phyloP scores from a whole-genome alignment of 805 yeast species.

The Candida alai region DNA sequence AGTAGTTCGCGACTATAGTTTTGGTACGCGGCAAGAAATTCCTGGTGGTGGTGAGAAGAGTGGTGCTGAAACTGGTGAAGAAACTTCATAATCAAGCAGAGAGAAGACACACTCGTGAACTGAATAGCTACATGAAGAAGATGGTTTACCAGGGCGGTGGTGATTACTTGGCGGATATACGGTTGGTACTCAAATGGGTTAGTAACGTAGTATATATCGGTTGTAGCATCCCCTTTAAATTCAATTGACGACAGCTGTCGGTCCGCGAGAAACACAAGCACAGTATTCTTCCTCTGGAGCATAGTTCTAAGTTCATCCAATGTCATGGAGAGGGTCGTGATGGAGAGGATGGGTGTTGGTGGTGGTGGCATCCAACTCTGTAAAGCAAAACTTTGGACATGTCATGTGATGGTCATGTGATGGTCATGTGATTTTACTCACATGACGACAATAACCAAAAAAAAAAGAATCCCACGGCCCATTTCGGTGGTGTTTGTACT shows the following conservation, averaged over 20 bases:
- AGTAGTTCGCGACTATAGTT: neutral
- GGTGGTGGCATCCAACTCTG: too few relatives aligned
- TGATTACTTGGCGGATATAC: neutral
- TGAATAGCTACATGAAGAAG: neutral
- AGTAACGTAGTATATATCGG: constrained; percentile 16
- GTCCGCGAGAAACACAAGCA: constrained; percentile 5
- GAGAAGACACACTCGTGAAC: neutral
- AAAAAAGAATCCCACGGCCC: too few relatives aligned
- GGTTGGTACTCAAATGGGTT: constrained; percentile 7
- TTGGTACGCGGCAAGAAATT: constrained; percentile 7
- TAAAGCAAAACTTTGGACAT: neutral
- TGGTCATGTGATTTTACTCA: too few relatives aligned
- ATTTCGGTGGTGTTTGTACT: too few relatives aligned
- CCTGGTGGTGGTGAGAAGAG: constrained; percentile 4
- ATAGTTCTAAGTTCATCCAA: neutral
- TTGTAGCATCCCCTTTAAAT: constrained; percentile 6
- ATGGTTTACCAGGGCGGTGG: too few relatives aligned
- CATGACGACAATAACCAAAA: too few relatives aligned
- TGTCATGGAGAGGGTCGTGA: too few relatives aligned
- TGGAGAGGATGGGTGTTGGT: too few relatives aligned
- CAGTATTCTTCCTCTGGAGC: neutral
- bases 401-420: too few relatives aligned
- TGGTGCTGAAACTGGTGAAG: neutral
- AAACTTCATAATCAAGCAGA: constrained; percentile 1
- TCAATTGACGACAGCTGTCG: constrained; percentile 11